Evolutionary conservation across 2,329 filamentous ascomycete genomes (phyloP), one percentile per base, ranked within the genome.

Genomic region (Macroventuria anomochaeta): DNA sequence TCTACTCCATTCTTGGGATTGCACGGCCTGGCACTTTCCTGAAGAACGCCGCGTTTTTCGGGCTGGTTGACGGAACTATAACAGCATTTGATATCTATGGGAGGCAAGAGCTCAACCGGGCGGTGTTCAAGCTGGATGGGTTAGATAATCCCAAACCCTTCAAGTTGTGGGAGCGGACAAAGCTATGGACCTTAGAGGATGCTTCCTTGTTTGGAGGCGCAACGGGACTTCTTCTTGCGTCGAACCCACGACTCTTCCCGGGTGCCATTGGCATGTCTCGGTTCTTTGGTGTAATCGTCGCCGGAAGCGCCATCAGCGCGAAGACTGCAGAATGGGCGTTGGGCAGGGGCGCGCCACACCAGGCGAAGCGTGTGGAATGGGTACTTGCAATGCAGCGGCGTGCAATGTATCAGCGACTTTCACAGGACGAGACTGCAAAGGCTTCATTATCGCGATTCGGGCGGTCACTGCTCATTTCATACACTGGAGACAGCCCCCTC

Each of bases 121-220:
- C 50, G 1, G 42, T 64, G 1, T 65, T 67, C 46, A 65, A 58
- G 33, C 31, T 59, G 28, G 57, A 65, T 3, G 51, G 51, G 1
- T 43, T 57, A 5, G 53, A 65, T 10, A 48, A 60, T 7, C 57
- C 63, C 12, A 43, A 47, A 41, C 63, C 61, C 2, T 53, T 51
- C 7, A 62, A 63, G 33, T 36, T 66, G 15, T 67, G 59, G 61
- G 61, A 68, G 37, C 46, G 47, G n/a, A 63, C 62, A 18, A 55
- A 56, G n/a, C 43, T 56, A 10, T 60, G 55, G 55, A 62, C 56
- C 1, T 8, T 39, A 7, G 62, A 67, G 29, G 65, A 68, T 31
- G 33, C 38, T 0, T 41, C 53, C 12, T n/a, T 67, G 7, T 32
- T 34, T 12, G 64, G 64, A 26, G 64, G 56, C 28, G 54, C 36